A percentile compares a stretch with the other conserved stretches of the same genome.
These are phyloP conservation scores for Cladophialophora yegresii DNA, from an alignment of 2,329 filamentous ascomycete genomes.

Conservation along the genomic window DNA sequence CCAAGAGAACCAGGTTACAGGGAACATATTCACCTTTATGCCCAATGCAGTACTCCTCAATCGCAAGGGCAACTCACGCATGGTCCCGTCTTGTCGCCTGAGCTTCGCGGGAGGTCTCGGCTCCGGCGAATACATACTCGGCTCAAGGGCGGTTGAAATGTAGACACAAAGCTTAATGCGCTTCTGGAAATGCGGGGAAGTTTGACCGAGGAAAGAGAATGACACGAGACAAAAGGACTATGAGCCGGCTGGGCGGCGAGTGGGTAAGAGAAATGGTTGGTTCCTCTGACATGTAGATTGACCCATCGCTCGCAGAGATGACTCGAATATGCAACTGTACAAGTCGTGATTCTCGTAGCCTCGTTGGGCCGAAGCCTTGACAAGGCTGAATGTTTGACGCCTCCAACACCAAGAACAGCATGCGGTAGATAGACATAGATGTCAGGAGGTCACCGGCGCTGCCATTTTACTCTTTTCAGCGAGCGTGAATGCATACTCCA, in stretches of 20 bases:
- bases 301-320: conserved; percentile 8
- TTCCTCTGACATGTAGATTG: neutral
- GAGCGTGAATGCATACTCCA: conserved; percentile 32
- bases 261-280: conserved; percentile 7
- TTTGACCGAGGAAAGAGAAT: conserved; percentile 4
- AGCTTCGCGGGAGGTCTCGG: neutral
- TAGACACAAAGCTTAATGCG: neutral
- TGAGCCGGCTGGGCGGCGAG: neutral
- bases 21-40: neutral
- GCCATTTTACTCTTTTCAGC: conserved; percentile 26
- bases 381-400: conserved; percentile 4
- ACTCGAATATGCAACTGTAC: conserved; percentile 16
- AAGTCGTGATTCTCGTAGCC: conserved; percentile 30
- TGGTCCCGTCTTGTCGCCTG: neutral
- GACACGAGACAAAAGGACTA: neutral
- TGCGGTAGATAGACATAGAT: neutral
- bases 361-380: conserved; percentile 11
- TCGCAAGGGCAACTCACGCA: no score
- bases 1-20: neutral
- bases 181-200: neutral
- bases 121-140: neutral
- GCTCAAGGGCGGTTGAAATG: neutral
- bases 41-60: neutral
- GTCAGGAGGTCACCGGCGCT: conserved; percentile 23
- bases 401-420: conserved; percentile 8